Percentiles rank a stretch among this genome's conserved stretches.
Conservation (phyloP, 1,284 basidiomycete species). For the Stereum hirsutum region DNA sequence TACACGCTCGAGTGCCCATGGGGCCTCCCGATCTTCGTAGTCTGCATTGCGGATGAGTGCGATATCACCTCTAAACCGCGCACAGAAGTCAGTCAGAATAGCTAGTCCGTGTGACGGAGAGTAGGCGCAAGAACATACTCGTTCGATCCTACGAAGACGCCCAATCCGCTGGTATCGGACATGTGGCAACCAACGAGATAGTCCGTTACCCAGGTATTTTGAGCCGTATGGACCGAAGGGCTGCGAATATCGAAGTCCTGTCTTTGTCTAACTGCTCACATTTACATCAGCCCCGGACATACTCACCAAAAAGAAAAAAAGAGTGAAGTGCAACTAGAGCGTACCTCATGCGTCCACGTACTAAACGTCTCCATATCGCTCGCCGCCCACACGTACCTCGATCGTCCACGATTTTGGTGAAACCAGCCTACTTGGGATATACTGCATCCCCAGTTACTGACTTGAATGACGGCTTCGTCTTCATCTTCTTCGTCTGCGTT, state of each 20-base stretch:
- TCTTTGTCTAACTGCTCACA: slow-evolving; percentile 21
- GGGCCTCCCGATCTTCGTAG: slow-evolving; percentile 16
- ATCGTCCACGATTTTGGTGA: slow-evolving; percentile 18
- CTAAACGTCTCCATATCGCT: slow-evolving; percentile 85
- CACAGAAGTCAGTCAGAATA: no score
- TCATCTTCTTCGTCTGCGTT: slow-evolving; percentile 63
- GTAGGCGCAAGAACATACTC: slow-evolving; percentile 18
- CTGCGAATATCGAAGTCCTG: slow-evolving; percentile 25
- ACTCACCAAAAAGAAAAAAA: neutral
- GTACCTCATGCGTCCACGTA: slow-evolving; percentile 67
- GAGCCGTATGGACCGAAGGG: slow-evolving; percentile 24
- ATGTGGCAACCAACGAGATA: slow-evolving; percentile 27
- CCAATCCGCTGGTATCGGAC: slow-evolving; percentile 21
- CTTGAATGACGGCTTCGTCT: slow-evolving; percentile 61
- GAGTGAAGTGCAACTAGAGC: no score
- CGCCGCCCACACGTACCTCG: slow-evolving; percentile 55
- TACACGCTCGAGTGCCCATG: slow-evolving; percentile 21
- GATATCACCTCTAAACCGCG: slow-evolving; percentile 26
- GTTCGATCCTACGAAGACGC: slow-evolving; percentile 27
- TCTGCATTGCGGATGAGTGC: slow-evolving; percentile 19
- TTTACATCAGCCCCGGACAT: no score
- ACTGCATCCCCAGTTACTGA: slow-evolving; percentile 70
- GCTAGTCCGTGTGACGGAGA: neutral
- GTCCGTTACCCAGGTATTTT: slow-evolving; percentile 29
- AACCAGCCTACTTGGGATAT: slow-evolving; percentile 69